These are phyloP conservation scores for Schizothecium vesticola DNA, from an alignment of 495 filamentous ascomycete genomes.

Conservation along the genomic window DNA sequence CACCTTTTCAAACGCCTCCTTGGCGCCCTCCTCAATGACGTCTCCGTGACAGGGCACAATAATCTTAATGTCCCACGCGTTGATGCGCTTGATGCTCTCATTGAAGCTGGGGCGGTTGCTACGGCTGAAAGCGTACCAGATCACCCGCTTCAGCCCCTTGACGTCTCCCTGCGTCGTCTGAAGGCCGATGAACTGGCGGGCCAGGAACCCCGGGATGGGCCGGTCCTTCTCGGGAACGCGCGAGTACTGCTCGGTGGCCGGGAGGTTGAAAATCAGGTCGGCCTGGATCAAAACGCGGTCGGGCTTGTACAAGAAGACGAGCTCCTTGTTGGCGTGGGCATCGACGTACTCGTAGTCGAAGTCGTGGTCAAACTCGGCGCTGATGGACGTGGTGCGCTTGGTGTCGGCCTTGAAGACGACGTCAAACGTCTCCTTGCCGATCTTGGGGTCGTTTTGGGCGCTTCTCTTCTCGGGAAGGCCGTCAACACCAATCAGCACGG, in stretches of 20 bases:
- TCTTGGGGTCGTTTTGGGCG: slow-evolving; percentile 44
- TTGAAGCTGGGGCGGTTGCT: slow-evolving; percentile 64
- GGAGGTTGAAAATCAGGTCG: slow-evolving; percentile 88
- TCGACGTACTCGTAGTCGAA: slow-evolving; percentile 83
- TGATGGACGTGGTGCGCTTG: slow-evolving; percentile 39
- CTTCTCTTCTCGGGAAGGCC: slow-evolving; percentile 80
- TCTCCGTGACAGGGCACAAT: slow-evolving; percentile 94
- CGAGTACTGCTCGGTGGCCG: slow-evolving; percentile 82
- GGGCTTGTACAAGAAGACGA: slow-evolving; percentile 81
- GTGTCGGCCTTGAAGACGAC: slow-evolving; percentile 58
- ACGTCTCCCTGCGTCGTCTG: slow-evolving; percentile 58
- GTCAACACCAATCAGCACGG: slow-evolving; percentile 76
- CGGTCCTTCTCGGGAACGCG: slow-evolving; percentile 47
- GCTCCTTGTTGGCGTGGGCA: slow-evolving; percentile 75
- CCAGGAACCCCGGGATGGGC: slow-evolving; percentile 53
- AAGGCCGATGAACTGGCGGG: slow-evolving; percentile 55
- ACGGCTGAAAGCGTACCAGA: slow-evolving; percentile 70
- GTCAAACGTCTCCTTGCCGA: slow-evolving; percentile 62
- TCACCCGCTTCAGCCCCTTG: slow-evolving; percentile 70
- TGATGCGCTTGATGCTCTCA: slow-evolving; percentile 61
- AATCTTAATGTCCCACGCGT: slow-evolving; percentile 77
- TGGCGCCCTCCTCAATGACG: slow-evolving; percentile 70
- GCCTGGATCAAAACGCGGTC: slow-evolving; percentile 81
- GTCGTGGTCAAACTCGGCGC: slow-evolving; percentile 75
- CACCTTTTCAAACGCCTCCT: slow-evolving; percentile 71